Base-by-base conservation (phyloP, 768 basidiomycete species). In the Leccinum truebloodii region DNA sequence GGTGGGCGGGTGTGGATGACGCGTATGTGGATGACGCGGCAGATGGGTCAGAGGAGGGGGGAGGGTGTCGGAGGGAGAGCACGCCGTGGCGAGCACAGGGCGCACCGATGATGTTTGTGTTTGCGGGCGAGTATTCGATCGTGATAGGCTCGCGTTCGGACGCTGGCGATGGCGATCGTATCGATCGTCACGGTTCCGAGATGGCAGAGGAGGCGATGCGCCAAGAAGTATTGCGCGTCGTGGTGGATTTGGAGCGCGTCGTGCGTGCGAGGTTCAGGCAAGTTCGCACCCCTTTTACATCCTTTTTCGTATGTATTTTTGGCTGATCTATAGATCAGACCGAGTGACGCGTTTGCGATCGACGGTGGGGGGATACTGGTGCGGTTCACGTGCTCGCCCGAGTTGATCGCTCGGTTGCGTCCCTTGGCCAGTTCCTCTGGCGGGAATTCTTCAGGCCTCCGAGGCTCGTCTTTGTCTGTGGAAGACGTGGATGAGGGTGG, bases 41-140 rank as follows among this genome's bases (percentile, higher is more conserved):
- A 2, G 18, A 18, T 18, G 8, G 18, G 18, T 18, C 39, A 41
- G 41, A n/a, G 3, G 41, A 10, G 39, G 35, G 8, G 3, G 16
- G 18, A 32, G n/a, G 2, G 14, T 16, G 12, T 14, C 32, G 6
- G 16, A 59, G 34, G 7, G 46, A 28, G 32, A 16, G 49, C 24
- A 34, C 16, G 3, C 12, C 41, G 13, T 54, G 54, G 41, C 57
- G 32, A 22, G 24, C 41, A 2, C 32, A 50, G 2, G 12, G 18
- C 2, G 6, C 49, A 7, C 62, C 61, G 14, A 63, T 65, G 56
- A 7, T 55, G 4, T 74, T 72, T 41, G 32, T 53, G 3, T 72
- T 74, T 30, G 54, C 58, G 16, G 71, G 71, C 22, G 73, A 72
- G 55, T 72, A 73, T 35, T 68, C 71, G 51, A 39, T 63, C 41